A percentile compares a stretch with the other conserved stretches of the same genome.
These are phyloP conservation scores for Lachancea sp. DNA, from an alignment of 805 yeast species.

Conservation along the genomic window DNA sequence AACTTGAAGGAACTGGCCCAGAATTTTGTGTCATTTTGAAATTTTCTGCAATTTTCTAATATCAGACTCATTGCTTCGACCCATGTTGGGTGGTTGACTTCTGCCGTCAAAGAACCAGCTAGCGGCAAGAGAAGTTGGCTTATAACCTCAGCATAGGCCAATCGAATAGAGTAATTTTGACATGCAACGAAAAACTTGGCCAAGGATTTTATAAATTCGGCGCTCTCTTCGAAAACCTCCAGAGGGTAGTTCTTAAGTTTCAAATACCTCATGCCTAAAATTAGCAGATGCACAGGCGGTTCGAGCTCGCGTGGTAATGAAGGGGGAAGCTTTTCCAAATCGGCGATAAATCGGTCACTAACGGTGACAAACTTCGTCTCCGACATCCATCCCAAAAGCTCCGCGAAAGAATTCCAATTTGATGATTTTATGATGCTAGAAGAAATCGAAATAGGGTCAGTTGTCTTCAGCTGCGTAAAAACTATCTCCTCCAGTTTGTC, in stretches of 20 bases:
- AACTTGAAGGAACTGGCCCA: constrained; percentile 68
- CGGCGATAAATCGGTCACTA: constrained; percentile 89
- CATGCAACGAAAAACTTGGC: constrained; percentile 74
- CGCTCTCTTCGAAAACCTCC: constrained; percentile 86
- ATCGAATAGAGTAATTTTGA: constrained; percentile 55
- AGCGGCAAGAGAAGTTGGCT: constrained; percentile 69
- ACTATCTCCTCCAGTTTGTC: constrained; percentile 88
- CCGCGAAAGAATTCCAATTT: constrained; percentile 90
- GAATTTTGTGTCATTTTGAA: constrained; percentile 40
- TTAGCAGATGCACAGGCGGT: constrained; percentile 62
- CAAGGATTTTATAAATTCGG: constrained; percentile 79
- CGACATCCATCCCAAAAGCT: constrained; percentile 85
- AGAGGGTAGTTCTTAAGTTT: constrained; percentile 76
- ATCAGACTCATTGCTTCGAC: constrained; percentile 67
- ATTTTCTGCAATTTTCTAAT: constrained; percentile 42
- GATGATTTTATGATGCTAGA: constrained; percentile 75
- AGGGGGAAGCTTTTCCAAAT: constrained; percentile 73
- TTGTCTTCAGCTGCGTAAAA: constrained; percentile 78
- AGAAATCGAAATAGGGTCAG: constrained; percentile 68
- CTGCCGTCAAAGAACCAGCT: constrained; percentile 85
- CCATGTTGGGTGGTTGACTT: constrained; percentile 95
- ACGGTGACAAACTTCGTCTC: constrained; percentile 77
- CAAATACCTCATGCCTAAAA: constrained; percentile 87
- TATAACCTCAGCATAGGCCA: constrained; percentile 82
- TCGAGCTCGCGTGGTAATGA: constrained; percentile 44